A percentile compares a stretch with the other conserved stretches of the same genome.
Conservation (phyloP, 2,329 filamentous ascomycete genomes). For the Pseudogymnoascus sp. region DNA sequence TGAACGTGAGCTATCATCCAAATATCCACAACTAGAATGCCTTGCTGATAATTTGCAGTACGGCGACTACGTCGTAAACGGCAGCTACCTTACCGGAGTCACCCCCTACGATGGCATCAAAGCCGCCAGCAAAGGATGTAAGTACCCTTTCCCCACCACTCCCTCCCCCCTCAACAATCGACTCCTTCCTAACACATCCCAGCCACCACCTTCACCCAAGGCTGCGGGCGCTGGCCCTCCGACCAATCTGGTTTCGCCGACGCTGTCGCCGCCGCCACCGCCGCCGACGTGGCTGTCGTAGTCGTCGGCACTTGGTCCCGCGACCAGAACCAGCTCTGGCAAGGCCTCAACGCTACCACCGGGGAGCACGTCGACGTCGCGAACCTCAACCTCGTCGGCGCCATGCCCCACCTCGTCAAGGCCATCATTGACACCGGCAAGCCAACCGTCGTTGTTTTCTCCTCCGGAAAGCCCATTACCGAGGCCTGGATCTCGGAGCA, state of each 20-base stretch:
- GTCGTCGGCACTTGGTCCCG: constrained; percentile 71
- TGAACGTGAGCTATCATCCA: constrained; percentile 49
- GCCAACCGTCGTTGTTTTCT: constrained; percentile 76
- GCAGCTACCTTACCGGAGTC: constrained; percentile 56
- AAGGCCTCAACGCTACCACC: constrained; percentile 64
- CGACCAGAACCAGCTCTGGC: constrained; percentile 66
- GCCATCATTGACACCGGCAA: constrained; percentile 62
- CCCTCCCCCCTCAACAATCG: neutral
- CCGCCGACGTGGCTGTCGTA: constrained; percentile 65
- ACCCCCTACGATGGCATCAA: constrained; percentile 65
- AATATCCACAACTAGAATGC: neutral
- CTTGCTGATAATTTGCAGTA: constrained; percentile 39
- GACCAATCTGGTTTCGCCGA: constrained; percentile 61
- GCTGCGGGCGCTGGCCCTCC: constrained; percentile 66
- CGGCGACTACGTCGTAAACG: constrained; percentile 66
- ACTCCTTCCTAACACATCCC: neutral
- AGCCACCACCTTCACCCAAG: constrained; percentile 57
- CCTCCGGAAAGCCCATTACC: constrained; percentile 70
- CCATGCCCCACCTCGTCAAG: constrained; percentile 59
- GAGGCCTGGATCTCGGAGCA: constrained; percentile 64
- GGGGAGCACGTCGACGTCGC: constrained; percentile 66
- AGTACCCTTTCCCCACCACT: neutral
- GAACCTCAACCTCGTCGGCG: constrained; percentile 60
- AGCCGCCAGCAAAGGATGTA: constrained; percentile 48
- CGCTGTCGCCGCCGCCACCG: constrained; percentile 58